These are phyloP conservation scores for Panaeolus papilionaceus DNA, from an alignment of 768 basidiomycete genomes.

Conservation along the genomic window DNA sequence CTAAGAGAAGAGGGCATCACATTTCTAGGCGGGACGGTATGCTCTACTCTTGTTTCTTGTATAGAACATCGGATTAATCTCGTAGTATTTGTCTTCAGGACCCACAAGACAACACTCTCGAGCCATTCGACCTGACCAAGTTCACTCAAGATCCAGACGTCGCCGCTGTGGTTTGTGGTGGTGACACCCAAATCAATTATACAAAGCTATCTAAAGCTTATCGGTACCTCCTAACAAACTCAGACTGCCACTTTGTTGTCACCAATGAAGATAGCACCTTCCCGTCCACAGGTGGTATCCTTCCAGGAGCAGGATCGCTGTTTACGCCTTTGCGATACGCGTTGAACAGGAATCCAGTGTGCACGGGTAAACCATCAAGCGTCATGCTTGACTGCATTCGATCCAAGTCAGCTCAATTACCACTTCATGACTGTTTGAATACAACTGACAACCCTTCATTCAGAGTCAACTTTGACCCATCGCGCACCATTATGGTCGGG, in stretches of 20 bases:
- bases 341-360: conserved; percentile 70
- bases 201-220: conserved; percentile 94
- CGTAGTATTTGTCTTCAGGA: conserved; percentile 55
- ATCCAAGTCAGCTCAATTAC: conserved; percentile 48
- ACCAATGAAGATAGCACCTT: conserved; percentile 96
- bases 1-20: conserved; percentile 82
- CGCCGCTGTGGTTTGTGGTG: conserved; percentile 90
- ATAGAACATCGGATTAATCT: conserved; percentile 1
- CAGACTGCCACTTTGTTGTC: conserved; percentile 82
- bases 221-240: conserved; percentile 82
- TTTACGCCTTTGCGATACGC: conserved; percentile 83
- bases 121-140: conserved; percentile 64
- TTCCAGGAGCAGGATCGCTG: conserved; percentile 88
- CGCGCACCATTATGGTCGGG: conserved; percentile 92
- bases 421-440: conserved; percentile 13
- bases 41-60: conserved; percentile 11
- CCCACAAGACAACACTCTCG: conserved; percentile 81
- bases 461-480: conserved; percentile 88
- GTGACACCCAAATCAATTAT: conserved; percentile 89
- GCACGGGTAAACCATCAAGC: conserved; percentile 87
- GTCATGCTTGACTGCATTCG: conserved; percentile 95
- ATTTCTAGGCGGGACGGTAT: conserved; percentile 84
- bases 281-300: conserved; percentile 71
- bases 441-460: conserved; percentile 36
- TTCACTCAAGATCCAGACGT: conserved; percentile 81